Percentiles rank a stretch among this genome's conserved stretches.
Conservation (phyloP, 108 stramenopile genomes). For the Nitzschia sp. region DNA sequence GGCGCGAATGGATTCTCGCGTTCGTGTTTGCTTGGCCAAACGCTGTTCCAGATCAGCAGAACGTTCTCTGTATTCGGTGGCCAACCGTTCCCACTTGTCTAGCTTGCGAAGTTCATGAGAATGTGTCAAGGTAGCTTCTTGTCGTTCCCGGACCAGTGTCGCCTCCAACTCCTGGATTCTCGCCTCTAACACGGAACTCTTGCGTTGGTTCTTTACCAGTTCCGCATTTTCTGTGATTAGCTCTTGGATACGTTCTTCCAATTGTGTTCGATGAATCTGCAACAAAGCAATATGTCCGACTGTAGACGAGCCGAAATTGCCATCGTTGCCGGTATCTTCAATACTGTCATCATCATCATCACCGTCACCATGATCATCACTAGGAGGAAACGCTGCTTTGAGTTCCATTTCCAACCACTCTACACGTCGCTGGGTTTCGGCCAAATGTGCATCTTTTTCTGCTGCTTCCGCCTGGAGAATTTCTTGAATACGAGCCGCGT, state of each 20-base stretch:
- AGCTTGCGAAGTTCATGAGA: slow-evolving; percentile 1
- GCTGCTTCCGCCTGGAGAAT: slow-evolving; percentile 9
- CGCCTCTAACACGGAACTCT: neutral
- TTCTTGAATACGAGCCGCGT: slow-evolving; percentile 12
- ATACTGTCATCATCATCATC: neutral
- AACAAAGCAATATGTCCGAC: slow-evolving; percentile 8
- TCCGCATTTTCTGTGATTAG: slow-evolving; percentile 5
- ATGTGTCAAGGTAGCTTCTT: neutral
- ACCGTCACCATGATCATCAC: neutral
- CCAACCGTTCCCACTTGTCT: slow-evolving; percentile 7
- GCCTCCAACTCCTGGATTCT: slow-evolving; percentile 7
- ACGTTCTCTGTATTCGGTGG: neutral
- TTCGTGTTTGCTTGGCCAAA: neutral
- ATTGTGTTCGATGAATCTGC: slow-evolving; percentile 6
- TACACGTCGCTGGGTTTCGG: slow-evolving; percentile 13
- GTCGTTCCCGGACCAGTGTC: neutral
- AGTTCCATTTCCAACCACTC: slow-evolving; percentile 13
- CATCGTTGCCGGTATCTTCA: neutral
- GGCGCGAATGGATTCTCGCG: slow-evolving; percentile 6
- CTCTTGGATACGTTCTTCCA: slow-evolving; percentile 20
- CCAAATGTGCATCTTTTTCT: neutral
- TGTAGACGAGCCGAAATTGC: neutral
- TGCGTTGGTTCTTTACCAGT: neutral
- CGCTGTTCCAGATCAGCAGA: neutral
- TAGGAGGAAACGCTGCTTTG: neutral